Conservation (phyloP, 202 grass and related monocot species). For the Zizania palustris region DNA sequence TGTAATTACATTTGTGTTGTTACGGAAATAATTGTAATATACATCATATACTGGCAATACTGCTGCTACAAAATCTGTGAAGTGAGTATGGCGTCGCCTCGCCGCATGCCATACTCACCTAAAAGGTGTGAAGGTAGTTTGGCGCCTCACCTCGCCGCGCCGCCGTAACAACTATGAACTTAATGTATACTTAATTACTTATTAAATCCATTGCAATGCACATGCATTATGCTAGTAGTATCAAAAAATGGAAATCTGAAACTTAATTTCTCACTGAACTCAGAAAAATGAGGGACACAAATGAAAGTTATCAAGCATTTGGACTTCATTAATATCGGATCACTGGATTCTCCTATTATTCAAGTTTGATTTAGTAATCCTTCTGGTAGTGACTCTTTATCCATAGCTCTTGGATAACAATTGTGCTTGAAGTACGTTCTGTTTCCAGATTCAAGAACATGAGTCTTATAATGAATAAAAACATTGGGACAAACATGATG, state of each 20-base stretch:
- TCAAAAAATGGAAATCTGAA: neutral
- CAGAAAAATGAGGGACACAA: neutral
- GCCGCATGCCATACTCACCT: no score
- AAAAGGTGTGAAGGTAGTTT: no score
- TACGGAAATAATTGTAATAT: no score
- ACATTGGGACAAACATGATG: neutral
- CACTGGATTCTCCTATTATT: neutral
- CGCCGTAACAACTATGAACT: no score
- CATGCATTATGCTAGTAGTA: neutral
- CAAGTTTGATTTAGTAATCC: neutral
- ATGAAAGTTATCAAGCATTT: neutral
- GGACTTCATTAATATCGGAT: neutral
- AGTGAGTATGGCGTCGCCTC: no score
- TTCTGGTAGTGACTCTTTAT: neutral
- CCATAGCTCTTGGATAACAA: neutral
- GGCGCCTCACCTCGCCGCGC: no score
- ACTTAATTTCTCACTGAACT: slow-evolving; percentile 2
- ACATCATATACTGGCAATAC: no score
- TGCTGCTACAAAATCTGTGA: no score
- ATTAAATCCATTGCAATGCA: neutral
- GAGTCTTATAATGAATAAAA: neutral
- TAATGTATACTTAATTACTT: neutral
- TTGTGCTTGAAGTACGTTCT: neutral
- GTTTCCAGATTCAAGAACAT: slow-evolving; percentile 4
- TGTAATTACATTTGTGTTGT: no score